Evolutionary conservation across 352 stramenopile genomes (phyloP), one percentile per base, ranked within the genome.

Genomic region (Pythium apleroticum): DNA sequence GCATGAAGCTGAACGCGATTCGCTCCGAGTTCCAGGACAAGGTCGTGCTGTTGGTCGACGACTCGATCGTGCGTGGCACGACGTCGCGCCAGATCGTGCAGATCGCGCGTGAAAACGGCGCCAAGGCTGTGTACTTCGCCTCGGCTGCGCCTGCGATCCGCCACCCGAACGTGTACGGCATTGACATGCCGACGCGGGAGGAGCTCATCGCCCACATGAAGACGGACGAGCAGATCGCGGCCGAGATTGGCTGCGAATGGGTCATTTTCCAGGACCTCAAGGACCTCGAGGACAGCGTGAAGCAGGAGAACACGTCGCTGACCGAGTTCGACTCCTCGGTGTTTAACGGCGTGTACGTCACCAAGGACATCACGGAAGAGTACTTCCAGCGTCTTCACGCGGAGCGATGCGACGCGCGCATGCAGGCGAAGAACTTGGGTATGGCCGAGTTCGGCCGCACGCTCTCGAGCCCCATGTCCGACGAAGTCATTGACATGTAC

Each of bases 121-220:
- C 98, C 8, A 97, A 94, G 57, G 97, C 84, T 0, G 86, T 95
- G 55, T 99, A 98, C 81, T 98, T 99, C 65, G 96, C 90, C 22
- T 98, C 91, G 53, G 97, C 97, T 8, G 96, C 97, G 17, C 98
- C 98, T 28, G 93, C 97, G 48, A 98, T 99, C 73, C 91, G 97
- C 35, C 97, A 99, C 79, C 96, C 97, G n/a, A 99, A 99, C 73
- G 98, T 99, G 30, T 99, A 99, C 77, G 98, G 98, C 43, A 99
- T 99, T 73, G 97, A 99, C 75, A 99, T 99, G 86, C 97, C 97
- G 10, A 99, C 97, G 49, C 82, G 86, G 33, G 89, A 97, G 52
- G 98, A 99, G 76, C 84, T 99, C 24, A 97, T 99, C 70, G 97
- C 98, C 8, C 97, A 98, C 74, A 91, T 97, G 72, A 84, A 93